Conservation (phyloP, 306 rosid species). For the Betula pendula region DNA sequence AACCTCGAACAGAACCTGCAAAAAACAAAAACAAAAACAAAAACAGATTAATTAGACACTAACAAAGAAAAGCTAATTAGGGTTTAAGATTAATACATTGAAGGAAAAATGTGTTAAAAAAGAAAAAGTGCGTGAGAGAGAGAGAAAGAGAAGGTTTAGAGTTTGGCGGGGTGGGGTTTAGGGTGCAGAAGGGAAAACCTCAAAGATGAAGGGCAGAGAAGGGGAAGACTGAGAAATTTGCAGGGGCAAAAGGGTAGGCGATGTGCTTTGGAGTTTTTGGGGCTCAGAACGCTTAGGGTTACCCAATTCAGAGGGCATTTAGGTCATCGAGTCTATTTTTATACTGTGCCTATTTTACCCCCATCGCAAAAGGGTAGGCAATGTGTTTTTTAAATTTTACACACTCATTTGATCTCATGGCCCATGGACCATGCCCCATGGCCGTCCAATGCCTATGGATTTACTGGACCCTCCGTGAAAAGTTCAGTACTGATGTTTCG, state of each 20-base stretch:
- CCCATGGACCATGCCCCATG: too few species aligned
- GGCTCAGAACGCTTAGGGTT: slow-evolving; percentile 27
- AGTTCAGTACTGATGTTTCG: too few species aligned
- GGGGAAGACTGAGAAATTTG: slow-evolving; percentile 29
- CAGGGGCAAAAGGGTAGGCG: slow-evolving; percentile 34
- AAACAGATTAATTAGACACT: neutral
- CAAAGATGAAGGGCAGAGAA: slow-evolving; percentile 39
- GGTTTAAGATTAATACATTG: neutral
- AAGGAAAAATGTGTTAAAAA: neutral
- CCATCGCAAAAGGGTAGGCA: too few species aligned
- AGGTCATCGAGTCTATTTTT: slow-evolving; percentile 20
- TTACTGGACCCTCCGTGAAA: too few species aligned
- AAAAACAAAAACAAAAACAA: neutral
- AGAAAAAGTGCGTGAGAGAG: neutral
- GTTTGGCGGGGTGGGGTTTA: slow-evolving; percentile 28
- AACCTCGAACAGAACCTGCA: slow-evolving; percentile 7
- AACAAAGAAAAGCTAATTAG: neutral
- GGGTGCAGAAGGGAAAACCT: slow-evolving; percentile 35
- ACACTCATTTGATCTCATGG: too few species aligned
- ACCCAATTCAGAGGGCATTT: slow-evolving; percentile 32
- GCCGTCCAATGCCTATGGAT: too few species aligned
- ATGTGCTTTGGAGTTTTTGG: neutral
- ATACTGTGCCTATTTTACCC: too few species aligned
- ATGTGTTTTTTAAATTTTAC: too few species aligned
- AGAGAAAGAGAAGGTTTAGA: neutral